Evolutionary conservation across 495 filamentous ascomycete species (phyloP), one percentile per base, ranked within the genome.

Genomic region (Bryoglossum gracile): DNA sequence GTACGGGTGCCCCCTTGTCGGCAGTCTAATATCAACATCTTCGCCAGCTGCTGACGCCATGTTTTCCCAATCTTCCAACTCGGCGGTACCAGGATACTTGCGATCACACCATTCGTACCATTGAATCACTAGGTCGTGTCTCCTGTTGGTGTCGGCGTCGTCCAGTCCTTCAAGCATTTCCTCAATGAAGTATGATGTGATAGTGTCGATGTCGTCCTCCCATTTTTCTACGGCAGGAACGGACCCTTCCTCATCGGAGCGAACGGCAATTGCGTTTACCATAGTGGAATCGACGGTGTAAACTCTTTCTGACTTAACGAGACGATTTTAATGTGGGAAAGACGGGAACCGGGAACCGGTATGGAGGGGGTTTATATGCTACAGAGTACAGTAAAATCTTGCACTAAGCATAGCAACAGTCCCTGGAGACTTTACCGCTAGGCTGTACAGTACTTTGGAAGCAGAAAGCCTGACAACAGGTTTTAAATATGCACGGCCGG

Each of bases 31-130:
- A 19, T 36, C 43, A 46, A 46, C 28, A 21, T 46, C 43, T 46
- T 36, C 30, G n/a, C 43, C 43, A 36, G 43, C 43, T 46, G 43
- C 17, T 25, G 33, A 36, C 16, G 30, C 30, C 19, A 46, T 35
- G 5, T 35, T 16, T n/a, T 34, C 18, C 43, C 28, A 46, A 19
- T 46, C 26, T 10, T 3, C 2, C 25, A n/a, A n/a, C n/a, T 4
- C 4, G 3, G 34, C 36, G 30, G 28, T 36, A 22, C 43, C 43
- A 46, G 43, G 26, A 19, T 46, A 46, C 19, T 36, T 34, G 30
- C n/a, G 43, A 25, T 35, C 30, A 16, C 43, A 46, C 43, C 43
- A 46, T 36, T 46, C 43, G 30, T 46, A 43, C 41, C 41, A 43
- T 43, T 43, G 22, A 24, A 16, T 17, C 8, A 43, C 22, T n/a